phyloP scores from a whole-genome alignment of 768 basidiomycete species.

The Mycena galericulata region DNA sequence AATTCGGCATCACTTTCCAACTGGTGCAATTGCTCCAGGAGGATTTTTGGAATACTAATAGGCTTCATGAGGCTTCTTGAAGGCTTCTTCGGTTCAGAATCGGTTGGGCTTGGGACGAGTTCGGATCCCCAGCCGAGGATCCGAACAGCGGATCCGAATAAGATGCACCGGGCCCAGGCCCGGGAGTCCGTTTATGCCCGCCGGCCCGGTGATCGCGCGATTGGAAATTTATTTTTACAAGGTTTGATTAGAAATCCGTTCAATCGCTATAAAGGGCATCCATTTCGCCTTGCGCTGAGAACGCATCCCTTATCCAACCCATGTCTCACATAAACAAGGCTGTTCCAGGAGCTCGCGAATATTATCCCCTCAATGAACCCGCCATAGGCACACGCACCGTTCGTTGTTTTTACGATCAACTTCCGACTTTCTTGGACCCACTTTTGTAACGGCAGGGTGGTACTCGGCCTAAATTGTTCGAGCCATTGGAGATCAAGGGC shows the following conservation, averaged over 20 bases:
- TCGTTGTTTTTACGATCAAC: neutral
- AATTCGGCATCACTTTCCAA: slow-evolving; percentile 67
- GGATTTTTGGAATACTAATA: slow-evolving; percentile 23
- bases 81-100: too few relatives aligned
- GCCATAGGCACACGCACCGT: slow-evolving; percentile 56
- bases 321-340: slow-evolving; percentile 54
- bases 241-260: too few relatives aligned
- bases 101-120: too few relatives aligned
- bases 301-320: slow-evolving; percentile 7
- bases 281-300: too few relatives aligned
- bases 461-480: slow-evolving; percentile 69
- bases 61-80: neutral
- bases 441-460: slow-evolving; percentile 52
- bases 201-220: too few relatives aligned
- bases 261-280: too few relatives aligned
- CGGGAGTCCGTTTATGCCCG: too few relatives aligned
- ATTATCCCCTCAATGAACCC: slow-evolving; percentile 71
- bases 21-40: slow-evolving; percentile 58
- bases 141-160: too few relatives aligned
- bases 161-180: too few relatives aligned
- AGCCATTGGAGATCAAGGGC: slow-evolving; percentile 70
- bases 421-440: neutral
- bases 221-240: too few relatives aligned
- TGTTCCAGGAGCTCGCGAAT: slow-evolving; percentile 65
- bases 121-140: too few relatives aligned